Evolutionary conservation across 805 yeast genomes (phyloP).

Genomic region (Pichia occidentalis): DNA sequence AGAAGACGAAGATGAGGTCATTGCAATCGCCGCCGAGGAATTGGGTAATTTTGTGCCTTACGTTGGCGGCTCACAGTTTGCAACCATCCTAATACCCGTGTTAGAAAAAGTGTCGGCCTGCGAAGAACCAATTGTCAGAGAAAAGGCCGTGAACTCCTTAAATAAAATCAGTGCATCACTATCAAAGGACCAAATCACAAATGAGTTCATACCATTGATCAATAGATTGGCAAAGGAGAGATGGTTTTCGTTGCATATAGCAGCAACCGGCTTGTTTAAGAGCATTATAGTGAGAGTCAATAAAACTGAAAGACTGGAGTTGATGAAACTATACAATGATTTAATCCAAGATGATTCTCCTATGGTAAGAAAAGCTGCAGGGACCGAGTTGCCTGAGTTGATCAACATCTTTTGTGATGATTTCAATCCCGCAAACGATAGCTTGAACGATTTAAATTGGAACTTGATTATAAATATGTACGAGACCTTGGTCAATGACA

Average conservation of each 20-base stretch:
- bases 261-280: conserved; percentile 83
- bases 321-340: conserved; percentile 61
- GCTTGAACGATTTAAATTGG: conserved; percentile 59
- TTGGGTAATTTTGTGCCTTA: conserved; percentile 81
- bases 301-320: conserved; percentile 46
- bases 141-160: conserved; percentile 84
- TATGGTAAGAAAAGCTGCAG: conserved; percentile 96
- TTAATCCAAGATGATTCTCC: conserved; percentile 89
- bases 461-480: conserved; percentile 78
- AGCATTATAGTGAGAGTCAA: conserved; percentile 57
- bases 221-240: conserved; percentile 76
- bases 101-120: conserved; percentile 81
- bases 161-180: conserved; percentile 62
- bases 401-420: conserved; percentile 45
- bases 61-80: conserved; percentile 74
- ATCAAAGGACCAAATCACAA: conserved; percentile 54
- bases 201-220: conserved; percentile 67
- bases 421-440: conserved; percentile 32
- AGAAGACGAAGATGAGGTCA: conserved; percentile 97
- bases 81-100: conserved; percentile 54
- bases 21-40: conserved; percentile 88
- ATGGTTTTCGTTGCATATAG: conserved; percentile 92
- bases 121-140: conserved; percentile 95
- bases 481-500: conserved; percentile 68
- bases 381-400: conserved; percentile 69